A percentile compares a stretch with the other conserved stretches of the same genome.
Conservation (phyloP, 352 stramenopile species). For the Phytophthora fragariae region DNA sequence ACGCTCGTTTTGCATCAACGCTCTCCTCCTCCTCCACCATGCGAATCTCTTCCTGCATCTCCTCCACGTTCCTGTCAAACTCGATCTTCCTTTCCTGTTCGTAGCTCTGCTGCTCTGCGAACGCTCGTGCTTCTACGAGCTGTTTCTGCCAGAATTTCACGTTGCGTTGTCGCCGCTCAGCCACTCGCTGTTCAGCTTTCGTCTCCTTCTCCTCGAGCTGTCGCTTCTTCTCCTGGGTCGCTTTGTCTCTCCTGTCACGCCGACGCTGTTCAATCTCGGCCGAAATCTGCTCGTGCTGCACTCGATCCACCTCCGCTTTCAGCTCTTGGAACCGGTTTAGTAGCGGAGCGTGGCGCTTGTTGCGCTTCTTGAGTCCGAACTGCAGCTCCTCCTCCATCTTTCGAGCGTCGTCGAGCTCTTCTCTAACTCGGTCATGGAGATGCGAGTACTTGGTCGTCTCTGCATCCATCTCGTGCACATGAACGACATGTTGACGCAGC, state of each 20-base stretch:
- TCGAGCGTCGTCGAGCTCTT: slow-evolving; percentile 51
- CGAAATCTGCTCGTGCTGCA: slow-evolving; percentile 37
- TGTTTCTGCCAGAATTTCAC: slow-evolving; percentile 81
- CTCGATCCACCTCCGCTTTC: slow-evolving; percentile 58
- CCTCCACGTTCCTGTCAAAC: slow-evolving; percentile 39
- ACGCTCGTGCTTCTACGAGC: slow-evolving; percentile 53
- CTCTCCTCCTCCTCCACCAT: slow-evolving; percentile 41
- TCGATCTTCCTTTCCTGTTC: slow-evolving; percentile 29
- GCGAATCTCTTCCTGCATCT: slow-evolving; percentile 51
- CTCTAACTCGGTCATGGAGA: slow-evolving; percentile 49
- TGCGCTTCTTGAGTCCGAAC: slow-evolving; percentile 68
- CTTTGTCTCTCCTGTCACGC: slow-evolving; percentile 40
- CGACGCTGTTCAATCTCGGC: slow-evolving; percentile 64
- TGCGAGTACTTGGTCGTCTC: slow-evolving; percentile 64
- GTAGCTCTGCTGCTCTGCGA: slow-evolving; percentile 53
- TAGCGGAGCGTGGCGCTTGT: slow-evolving; percentile 61
- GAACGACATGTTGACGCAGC: slow-evolving; percentile 63
- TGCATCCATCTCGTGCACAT: slow-evolving; percentile 69
- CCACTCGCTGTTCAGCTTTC: slow-evolving; percentile 17
- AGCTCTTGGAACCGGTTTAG: slow-evolving; percentile 47
- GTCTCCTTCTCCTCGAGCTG: slow-evolving; percentile 30
- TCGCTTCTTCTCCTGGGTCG: slow-evolving; percentile 49
- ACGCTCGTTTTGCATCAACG: slow-evolving; percentile 21
- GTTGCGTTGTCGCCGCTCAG: slow-evolving; percentile 59
- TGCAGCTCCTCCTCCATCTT: slow-evolving; percentile 48